Evolutionary conservation across 441 rosid species (phyloP), one percentile per base, ranked within the genome.

Genomic region (Biscutella laevigata): DNA sequence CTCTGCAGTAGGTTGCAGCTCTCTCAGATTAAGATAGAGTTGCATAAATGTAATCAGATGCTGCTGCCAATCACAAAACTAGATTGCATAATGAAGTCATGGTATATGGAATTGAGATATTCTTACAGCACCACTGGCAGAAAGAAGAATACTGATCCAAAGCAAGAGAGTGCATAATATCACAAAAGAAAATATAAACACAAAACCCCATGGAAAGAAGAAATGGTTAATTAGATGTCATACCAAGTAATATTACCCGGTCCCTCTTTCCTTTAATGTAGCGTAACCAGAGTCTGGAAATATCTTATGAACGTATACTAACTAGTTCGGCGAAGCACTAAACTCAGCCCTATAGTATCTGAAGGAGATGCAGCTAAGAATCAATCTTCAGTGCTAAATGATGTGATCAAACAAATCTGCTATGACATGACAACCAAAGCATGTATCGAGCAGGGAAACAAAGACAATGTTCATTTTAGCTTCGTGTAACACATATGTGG

Each of bases 1-100:
- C 76, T 90, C 98, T 91, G 94, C 78, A 75, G 66, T 25, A 69
- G 53, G 66, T 41, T 40, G 57, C 55, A 60, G 57, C 53, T 45
- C 27, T 44, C 37, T 59, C 38, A 62, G 39, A 26, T 12, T 73
- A 17, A 49, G 42, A 61, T 50, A 36, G 14, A 33, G 56, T 64
- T 22, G 7, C 42, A 35, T 33, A 42, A 59, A 50, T 19, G 33
- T 15, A 17, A 17, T 17, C 20, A 17, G 20, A 17, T 17, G 20
- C 20, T 17, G 20, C 20, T 17, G 20, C 20, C 3, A 17, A 17
- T 17, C 20, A 17, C 20, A 17, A 17, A 17, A 17, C 20, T 17
- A 17, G 20, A 17, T 17, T 17, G 20, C 20, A 17, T 17, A 17
- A 17, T 17, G 20, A 17, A 17, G 20, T 17, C 20, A 17, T 17